These are phyloP conservation scores for Lactarius pseudohatsudake DNA, from an alignment of 768 basidiomycete species.

Conservation along the genomic window DNA sequence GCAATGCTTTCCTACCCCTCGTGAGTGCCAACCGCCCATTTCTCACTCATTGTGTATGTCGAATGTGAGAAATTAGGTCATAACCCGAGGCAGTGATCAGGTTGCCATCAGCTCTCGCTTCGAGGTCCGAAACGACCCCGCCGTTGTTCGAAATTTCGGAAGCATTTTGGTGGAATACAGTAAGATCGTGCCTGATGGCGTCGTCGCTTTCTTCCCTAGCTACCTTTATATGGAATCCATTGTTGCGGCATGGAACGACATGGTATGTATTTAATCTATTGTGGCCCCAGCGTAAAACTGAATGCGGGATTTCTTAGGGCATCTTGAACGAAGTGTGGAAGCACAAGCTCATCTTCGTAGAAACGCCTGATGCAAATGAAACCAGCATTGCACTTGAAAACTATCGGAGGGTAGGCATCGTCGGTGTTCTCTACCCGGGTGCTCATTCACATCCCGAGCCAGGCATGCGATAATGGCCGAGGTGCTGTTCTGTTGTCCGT, in stretches of 20 bases:
- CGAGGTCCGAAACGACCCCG: slow-evolving; percentile 98
- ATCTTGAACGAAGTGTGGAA: slow-evolving; percentile 99
- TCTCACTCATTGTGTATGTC: slow-evolving; percentile 10
- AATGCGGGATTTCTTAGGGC: slow-evolving; percentile 53
- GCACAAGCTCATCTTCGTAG: slow-evolving; percentile 97
- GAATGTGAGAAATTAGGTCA: slow-evolving; percentile 59
- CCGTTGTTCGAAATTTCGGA: slow-evolving; percentile 98
- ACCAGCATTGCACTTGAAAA: slow-evolving; percentile 98
- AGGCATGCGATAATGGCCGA: slow-evolving; percentile 99
- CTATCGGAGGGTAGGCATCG: slow-evolving; percentile 73
- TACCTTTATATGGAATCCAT: slow-evolving; percentile 99
- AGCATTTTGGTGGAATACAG: slow-evolving; percentile 98
- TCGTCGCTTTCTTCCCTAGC: slow-evolving; percentile 98
- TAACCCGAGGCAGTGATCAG: slow-evolving; percentile 97
- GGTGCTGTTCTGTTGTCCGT: slow-evolving; percentile 96
- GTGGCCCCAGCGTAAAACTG: not conserved
- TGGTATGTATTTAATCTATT: slow-evolving; percentile 56
- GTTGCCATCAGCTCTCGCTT: slow-evolving; percentile 98
- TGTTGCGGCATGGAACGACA: slow-evolving; percentile 99
- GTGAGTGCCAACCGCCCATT: slow-evolving; percentile 43
- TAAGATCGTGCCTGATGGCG: slow-evolving; percentile 96
- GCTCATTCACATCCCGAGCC: not conserved
- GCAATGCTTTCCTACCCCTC: slow-evolving; percentile 94
- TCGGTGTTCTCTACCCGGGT: not conserved
- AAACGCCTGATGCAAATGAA: slow-evolving; percentile 98